Evolutionary conservation across 2,329 filamentous ascomycete genomes (phyloP).

Genomic region (Fusarium liriodendri): DNA sequence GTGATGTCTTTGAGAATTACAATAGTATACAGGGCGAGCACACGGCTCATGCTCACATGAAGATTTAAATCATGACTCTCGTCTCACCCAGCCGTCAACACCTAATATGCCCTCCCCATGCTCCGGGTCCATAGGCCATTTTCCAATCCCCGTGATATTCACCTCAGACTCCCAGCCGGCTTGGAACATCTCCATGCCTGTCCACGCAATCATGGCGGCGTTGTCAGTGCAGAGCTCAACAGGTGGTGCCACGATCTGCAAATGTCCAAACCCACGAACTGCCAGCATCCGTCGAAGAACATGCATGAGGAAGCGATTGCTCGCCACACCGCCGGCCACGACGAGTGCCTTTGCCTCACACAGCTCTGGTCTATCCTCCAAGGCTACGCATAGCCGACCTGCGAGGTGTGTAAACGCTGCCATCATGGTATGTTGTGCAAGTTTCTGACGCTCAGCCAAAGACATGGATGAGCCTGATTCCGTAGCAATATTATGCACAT

Average conservation of each 20-base stretch:
- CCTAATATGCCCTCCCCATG: slow-evolving; percentile 73
- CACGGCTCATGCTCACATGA: background rate
- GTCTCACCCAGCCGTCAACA: slow-evolving; percentile 58
- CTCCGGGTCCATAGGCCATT: slow-evolving; percentile 80
- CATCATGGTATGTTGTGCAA: slow-evolving; percentile 82
- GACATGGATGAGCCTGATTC: slow-evolving; percentile 55
- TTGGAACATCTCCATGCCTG: slow-evolving; percentile 91
- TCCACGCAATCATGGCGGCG: slow-evolving; percentile 97
- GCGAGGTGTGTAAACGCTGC: slow-evolving; percentile 89
- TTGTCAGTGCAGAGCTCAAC: slow-evolving; percentile 88
- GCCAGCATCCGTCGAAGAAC: slow-evolving; percentile 70
- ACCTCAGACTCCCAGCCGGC: slow-evolving; percentile 76
- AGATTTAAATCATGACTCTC: slow-evolving; percentile 15
- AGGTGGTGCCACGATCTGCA: slow-evolving; percentile 80
- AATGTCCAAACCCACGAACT: slow-evolving; percentile 70
- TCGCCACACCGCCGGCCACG: slow-evolving; percentile 90
- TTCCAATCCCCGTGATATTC: slow-evolving; percentile 68
- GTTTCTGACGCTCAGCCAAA: slow-evolving; percentile 70
- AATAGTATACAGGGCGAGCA: slow-evolving; percentile 15
- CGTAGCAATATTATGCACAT: slow-evolving; percentile 58
- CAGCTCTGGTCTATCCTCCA: slow-evolving; percentile 55
- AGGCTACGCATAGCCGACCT: slow-evolving; percentile 76
- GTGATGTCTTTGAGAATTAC: slow-evolving; percentile 13
- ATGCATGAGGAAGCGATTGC: slow-evolving; percentile 81
- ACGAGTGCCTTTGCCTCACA: slow-evolving; percentile 72